phyloP scores from a whole-genome alignment of 495 filamentous ascomycete genomes.

The Xylaria bambusicola region DNA sequence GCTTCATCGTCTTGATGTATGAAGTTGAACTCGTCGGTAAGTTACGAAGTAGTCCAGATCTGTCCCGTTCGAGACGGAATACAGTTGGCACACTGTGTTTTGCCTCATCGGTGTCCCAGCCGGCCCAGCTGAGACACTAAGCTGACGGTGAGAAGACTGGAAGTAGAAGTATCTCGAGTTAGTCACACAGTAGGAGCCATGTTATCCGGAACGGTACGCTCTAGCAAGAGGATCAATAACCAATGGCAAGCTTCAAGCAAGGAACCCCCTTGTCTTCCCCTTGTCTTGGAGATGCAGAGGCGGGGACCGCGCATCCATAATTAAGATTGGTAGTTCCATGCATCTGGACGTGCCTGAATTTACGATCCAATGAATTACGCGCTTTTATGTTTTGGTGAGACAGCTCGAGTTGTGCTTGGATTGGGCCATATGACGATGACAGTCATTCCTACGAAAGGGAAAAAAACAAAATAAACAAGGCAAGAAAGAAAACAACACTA shows the following conservation, averaged over 20 bases:
- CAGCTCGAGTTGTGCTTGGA: background rate
- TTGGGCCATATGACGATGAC: too few species aligned
- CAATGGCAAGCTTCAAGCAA: background rate
- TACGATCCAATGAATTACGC: conserved; percentile 7
- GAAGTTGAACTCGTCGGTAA: too few species aligned
- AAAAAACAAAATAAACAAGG: background rate
- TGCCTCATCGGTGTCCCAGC: background rate
- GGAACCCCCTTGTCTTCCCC: too few species aligned
- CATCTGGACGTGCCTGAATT: conserved; percentile 3
- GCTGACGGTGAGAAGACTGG: background rate
- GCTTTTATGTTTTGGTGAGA: conserved; percentile 8
- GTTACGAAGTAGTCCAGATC: too few species aligned
- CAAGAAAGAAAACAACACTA: background rate
- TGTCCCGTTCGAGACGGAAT: too few species aligned
- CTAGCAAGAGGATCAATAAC: background rate
- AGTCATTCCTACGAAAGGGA: background rate
- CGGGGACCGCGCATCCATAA: background rate
- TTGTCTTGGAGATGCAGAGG: background rate
- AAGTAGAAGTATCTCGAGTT: too few species aligned
- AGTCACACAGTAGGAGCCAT: too few species aligned
- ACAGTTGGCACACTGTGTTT: background rate
- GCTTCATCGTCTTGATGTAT: too few species aligned
- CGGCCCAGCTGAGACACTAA: background rate
- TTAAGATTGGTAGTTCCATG: conserved; percentile 11
- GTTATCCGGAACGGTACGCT: too few species aligned